Conservation (phyloP, 768 basidiomycete genomes). For the Collybiopsis luxurians region DNA sequence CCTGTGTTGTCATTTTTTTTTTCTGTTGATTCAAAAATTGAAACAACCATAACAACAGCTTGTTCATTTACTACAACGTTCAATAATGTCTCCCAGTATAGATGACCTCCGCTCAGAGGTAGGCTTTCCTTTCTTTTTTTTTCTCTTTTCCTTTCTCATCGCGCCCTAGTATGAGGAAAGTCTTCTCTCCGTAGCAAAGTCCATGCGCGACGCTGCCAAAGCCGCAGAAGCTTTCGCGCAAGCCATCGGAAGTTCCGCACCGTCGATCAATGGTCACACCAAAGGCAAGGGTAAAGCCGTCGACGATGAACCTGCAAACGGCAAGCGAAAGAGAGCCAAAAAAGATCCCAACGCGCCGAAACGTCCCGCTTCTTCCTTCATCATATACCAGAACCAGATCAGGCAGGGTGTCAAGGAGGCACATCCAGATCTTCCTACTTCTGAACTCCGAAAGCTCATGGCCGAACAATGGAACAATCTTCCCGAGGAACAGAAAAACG, state of each 20-base stretch:
- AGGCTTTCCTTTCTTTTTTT: conserved; percentile 8
- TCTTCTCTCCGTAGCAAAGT: conserved; percentile 54
- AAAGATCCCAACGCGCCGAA: conserved; percentile 79
- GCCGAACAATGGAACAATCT: conserved; percentile 53
- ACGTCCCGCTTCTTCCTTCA: conserved; percentile 68
- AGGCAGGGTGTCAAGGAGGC: conserved; percentile 47
- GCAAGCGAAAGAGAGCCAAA: conserved; percentile 17
- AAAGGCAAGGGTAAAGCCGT: conserved; percentile 59
- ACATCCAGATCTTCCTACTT: conserved; percentile 46
- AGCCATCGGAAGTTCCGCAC: conserved; percentile 35
- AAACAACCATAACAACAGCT: no score
- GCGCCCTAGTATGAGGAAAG: conserved; percentile 49
- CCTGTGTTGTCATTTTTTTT: no score
- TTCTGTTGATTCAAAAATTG: no score
- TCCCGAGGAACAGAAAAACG: conserved; percentile 50
- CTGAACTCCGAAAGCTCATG: conserved; percentile 54
- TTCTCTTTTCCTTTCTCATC: background rate
- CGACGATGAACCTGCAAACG: conserved; percentile 15
- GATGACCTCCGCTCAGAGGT: conserved; percentile 35
- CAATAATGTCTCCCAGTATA: conserved; percentile 23
- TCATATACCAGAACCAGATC: conserved; percentile 71
- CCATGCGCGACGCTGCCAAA: conserved; percentile 61
- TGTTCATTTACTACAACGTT: no score
- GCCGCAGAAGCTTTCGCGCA: conserved; percentile 60
- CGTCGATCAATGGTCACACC: conserved; percentile 7